phyloP scores from a whole-genome alignment of 2,329 filamentous ascomycete species.

The Neofusicoccum ribis region DNA sequence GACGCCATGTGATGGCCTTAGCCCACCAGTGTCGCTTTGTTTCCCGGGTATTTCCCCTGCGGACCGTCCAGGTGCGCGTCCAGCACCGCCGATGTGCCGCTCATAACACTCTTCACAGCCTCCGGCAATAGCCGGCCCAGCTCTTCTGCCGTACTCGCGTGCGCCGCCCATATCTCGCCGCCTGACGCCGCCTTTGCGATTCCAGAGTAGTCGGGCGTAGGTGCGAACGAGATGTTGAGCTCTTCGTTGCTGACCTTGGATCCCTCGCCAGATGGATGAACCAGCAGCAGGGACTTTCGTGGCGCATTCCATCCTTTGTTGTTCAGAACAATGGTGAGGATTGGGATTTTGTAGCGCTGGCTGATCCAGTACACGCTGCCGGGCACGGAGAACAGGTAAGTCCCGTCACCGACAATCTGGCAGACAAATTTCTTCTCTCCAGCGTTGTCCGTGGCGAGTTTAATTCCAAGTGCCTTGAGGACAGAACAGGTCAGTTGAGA shows the following conservation, averaged over 20 bases:
- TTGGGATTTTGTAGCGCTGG: conserved; percentile 64
- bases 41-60: conserved; percentile 53
- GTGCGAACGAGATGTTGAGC: conserved; percentile 66
- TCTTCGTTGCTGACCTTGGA: conserved; percentile 63
- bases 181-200: conserved; percentile 67
- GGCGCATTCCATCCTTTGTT: conserved; percentile 74
- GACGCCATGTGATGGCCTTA: background rate
- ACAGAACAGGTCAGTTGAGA: background rate
- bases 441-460: conserved; percentile 62
- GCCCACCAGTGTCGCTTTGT: conserved; percentile 28
- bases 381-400: conserved; percentile 66
- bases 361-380: conserved; percentile 69
- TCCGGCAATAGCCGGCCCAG: conserved; percentile 55
- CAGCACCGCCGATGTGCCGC: conserved; percentile 60
- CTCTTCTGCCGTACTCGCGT: conserved; percentile 58
- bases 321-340: conserved; percentile 67
- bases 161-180: conserved; percentile 60
- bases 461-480: conserved; percentile 65
- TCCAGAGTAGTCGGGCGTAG: conserved; percentile 66
- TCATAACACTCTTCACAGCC: conserved; percentile 60
- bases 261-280: conserved; percentile 65
- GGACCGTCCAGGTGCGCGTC: conserved; percentile 62
- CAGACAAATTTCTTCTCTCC: conserved; percentile 42
- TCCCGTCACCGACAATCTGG: conserved; percentile 65
- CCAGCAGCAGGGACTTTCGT: conserved; percentile 59